Evolutionary conservation across 1,139 yeast species (phyloP), one percentile per base, ranked within the genome.

Genomic region (Pichia sp.): DNA sequence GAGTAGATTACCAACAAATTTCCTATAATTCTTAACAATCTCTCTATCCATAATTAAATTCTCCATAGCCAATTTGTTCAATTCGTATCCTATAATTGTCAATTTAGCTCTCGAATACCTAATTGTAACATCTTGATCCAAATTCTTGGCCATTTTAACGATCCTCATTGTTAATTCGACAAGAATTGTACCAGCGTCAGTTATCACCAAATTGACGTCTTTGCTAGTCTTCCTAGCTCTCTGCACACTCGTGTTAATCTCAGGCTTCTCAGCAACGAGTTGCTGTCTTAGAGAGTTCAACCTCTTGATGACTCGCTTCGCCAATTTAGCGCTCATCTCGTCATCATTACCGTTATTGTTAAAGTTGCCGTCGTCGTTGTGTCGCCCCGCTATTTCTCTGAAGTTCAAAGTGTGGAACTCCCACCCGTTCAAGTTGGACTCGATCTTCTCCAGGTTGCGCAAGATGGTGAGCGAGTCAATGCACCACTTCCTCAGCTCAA

Each of bases 151-250:
- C 38, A 74, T 53, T 52, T 68, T 69, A 42, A 76, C 73, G 41
- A 64, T 68, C 31, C 79, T 58, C 42, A 77, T 56, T 5, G 69
- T 56, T 36, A 77, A 60, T 39, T 76, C 71, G 6, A 79, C 72
- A 31, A 77, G 58, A 25, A 75, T 60, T 3, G 81, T 72, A 2
- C 83, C 83, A 34, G 77, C 72, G 52, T 77, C 83, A 45, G 72
- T 67, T 8, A 77, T 66, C 47, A 67, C 69, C 48, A 76, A 79
- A 5, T 63, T 44, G n/a, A 14, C 18, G 28, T 33, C 34, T 6
- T 17, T 30, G 1, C 69, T 52, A 43, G 77, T 55, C 0, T 63
- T 59, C 33, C 63, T 58, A 37, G 71, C 66, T 3, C 69, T 63
- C 34, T 60, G 59, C 21, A 78, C 72, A 21, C 36, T 37, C 11